These are phyloP conservation scores for Ceratobasidium papillatum DNA, from an alignment of 1,284 basidiomycete genomes.

Conservation along the genomic window DNA sequence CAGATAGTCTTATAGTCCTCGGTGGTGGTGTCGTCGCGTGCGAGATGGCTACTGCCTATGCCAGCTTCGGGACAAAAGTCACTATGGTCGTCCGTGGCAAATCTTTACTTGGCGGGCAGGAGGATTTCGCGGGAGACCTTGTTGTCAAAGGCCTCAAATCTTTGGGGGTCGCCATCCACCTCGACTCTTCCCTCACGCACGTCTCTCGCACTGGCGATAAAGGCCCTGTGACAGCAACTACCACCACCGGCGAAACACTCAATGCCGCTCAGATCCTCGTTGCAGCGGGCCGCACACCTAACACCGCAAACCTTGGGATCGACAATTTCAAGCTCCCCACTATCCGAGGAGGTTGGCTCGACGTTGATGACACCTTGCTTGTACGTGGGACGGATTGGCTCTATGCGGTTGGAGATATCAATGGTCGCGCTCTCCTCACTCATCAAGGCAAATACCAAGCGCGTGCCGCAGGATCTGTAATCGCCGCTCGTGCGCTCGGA, in stretches of 20 bases:
- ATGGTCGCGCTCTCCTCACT: slow-evolving; percentile 37
- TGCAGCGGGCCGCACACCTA: slow-evolving; percentile 39
- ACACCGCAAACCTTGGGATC: slow-evolving; percentile 29
- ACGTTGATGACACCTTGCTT: slow-evolving; percentile 37
- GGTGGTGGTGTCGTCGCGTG: slow-evolving; percentile 41
- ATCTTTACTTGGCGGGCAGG: slow-evolving; percentile 16
- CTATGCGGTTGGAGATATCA: slow-evolving; percentile 40
- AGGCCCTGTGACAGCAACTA: slow-evolving; percentile 2
- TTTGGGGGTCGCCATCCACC: slow-evolving; percentile 25
- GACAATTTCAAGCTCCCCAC: slow-evolving; percentile 25
- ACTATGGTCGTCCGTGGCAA: slow-evolving; percentile 39
- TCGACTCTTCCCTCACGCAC: slow-evolving; percentile 1
- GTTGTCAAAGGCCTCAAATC: slow-evolving; percentile 33
- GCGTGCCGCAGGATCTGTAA: slow-evolving; percentile 24
- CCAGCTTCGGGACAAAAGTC: slow-evolving; percentile 29
- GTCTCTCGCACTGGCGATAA: slow-evolving; percentile 27
- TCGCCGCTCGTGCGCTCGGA: slow-evolving; percentile 36
- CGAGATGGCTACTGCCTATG: slow-evolving; percentile 40
- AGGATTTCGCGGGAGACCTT: slow-evolving; percentile 38
- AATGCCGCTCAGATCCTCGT: slow-evolving; percentile 36
- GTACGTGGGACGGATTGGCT: slow-evolving; percentile 33
- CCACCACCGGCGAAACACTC: slow-evolving; percentile 4
- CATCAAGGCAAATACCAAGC: slow-evolving; percentile 43
- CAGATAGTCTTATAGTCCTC: slow-evolving; percentile 34
- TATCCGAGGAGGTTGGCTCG: slow-evolving; percentile 26